Conservation (phyloP, 345 rosid genomes). For the Clarkia xantiana region DNA sequence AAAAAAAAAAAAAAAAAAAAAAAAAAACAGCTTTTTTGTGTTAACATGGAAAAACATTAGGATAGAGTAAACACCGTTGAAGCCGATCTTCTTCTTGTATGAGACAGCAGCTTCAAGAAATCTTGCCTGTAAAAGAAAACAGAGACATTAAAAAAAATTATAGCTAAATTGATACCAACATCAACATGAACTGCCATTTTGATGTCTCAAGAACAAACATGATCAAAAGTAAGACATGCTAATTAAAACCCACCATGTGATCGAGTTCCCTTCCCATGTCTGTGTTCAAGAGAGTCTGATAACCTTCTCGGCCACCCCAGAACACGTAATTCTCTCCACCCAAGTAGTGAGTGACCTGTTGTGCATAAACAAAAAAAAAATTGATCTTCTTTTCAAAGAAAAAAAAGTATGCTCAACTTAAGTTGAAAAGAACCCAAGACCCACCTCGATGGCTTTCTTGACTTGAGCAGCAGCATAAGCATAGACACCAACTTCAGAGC, state of each 20-base stretch:
- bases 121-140: conserved; percentile 35
- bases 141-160: not conserved
- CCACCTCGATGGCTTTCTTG: conserved; percentile 89
- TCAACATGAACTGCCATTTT: no score
- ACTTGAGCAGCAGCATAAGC: conserved; percentile 98
- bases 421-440: conserved; percentile 5
- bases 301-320: conserved; percentile 99
- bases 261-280: conserved; percentile 93
- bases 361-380: not conserved
- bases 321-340: conserved; percentile 98
- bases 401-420: not conserved
- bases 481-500: conserved; percentile 77
- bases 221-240: not conserved
- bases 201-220: not conserved
- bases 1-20: conserved; percentile 4
- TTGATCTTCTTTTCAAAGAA: not conserved
- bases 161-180: no score
- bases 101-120: conserved; percentile 77
- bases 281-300: conserved; percentile 83
- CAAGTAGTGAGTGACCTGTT: conserved; percentile 71
- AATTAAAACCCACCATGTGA: conserved; percentile 39
- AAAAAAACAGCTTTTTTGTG: not conserved
- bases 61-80: conserved; percentile 37
- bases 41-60: not conserved
- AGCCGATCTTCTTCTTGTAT: conserved; percentile 93